Percentiles rank a stretch among this genome's conserved stretches.
phyloP scores from a whole-genome alignment of 805 yeast genomes.

The Wickerhamiella kurtzmanii region DNA sequence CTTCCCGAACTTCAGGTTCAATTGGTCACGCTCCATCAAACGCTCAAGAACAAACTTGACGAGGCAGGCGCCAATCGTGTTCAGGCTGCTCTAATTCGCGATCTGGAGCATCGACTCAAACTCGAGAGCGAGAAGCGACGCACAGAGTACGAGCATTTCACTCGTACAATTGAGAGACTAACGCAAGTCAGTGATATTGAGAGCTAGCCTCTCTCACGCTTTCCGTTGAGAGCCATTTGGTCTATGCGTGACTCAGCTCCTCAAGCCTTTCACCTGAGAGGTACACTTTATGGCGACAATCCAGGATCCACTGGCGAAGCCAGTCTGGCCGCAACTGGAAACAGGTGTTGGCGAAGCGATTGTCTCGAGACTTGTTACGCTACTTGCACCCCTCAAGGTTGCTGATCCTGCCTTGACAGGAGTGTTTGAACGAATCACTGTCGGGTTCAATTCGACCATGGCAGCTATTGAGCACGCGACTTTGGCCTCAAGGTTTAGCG shows the following conservation, averaged over 20 bases:
- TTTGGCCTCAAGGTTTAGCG: too few relatives aligned
- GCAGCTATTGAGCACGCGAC: slow-evolving; percentile 11
- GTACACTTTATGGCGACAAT: slow-evolving; percentile 3
- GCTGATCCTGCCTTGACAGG: slow-evolving; percentile 1
- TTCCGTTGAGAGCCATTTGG: too few relatives aligned
- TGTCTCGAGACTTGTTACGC: slow-evolving; percentile 2
- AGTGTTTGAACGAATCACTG: slow-evolving; percentile 7
- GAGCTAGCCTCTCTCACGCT: too few relatives aligned
- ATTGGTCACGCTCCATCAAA: slow-evolving; percentile 10
- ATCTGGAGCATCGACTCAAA: slow-evolving; percentile 12
- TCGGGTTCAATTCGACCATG: slow-evolving; percentile 21
- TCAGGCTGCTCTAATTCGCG: slow-evolving; percentile 14
- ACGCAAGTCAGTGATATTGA: not conserved
- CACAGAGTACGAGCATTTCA: slow-evolving; percentile 14
- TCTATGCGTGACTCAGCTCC: too few relatives aligned
- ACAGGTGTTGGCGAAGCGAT: slow-evolving; percentile 6
- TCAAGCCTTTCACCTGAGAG: too few relatives aligned
- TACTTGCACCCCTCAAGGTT: slow-evolving; percentile 4
- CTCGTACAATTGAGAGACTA: slow-evolving; percentile 4
- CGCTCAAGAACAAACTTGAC: slow-evolving; percentile 10
- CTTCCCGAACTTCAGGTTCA: slow-evolving; percentile 12
- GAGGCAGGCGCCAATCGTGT: slow-evolving; percentile 16
- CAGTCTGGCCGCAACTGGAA: slow-evolving; percentile 17
- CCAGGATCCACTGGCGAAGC: slow-evolving; percentile 17
- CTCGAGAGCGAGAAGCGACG: slow-evolving; percentile 16